A percentile compares a stretch with the other conserved stretches of the same genome.
phyloP scores from a whole-genome alignment of 768 basidiomycete genomes.

The Trichaptum fuscoviolaceum region DNA sequence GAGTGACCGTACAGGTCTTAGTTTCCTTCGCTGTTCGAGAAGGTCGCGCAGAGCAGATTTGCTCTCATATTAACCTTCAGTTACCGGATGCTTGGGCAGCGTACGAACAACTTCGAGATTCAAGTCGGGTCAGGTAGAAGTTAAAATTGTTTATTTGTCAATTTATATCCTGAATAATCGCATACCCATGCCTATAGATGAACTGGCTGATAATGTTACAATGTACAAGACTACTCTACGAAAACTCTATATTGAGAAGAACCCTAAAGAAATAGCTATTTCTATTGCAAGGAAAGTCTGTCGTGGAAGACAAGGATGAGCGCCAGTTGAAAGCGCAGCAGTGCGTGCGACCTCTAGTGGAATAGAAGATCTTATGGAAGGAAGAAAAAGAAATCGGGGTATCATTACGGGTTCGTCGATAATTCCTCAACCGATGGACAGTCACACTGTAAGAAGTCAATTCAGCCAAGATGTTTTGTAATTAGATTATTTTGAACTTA shows the following conservation, averaged over 20 bases:
- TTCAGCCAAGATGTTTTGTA: slow-evolving; percentile 10
- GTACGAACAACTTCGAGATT: neutral
- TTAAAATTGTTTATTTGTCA: slow-evolving; percentile 5
- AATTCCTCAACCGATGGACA: slow-evolving; percentile 83
- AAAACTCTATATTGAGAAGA: neutral
- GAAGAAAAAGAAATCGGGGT: neutral
- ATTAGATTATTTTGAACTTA: slow-evolving; percentile 34
- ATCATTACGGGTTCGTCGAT: neutral
- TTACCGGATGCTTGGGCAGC: slow-evolving; percentile 32
- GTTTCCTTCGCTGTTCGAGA: slow-evolving; percentile 45
- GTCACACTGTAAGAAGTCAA: slow-evolving; percentile 52
- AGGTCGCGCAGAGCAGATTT: slow-evolving; percentile 39
- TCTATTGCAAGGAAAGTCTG: neutral
- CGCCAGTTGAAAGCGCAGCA: neutral
- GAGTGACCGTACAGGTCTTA: slow-evolving; percentile 46
- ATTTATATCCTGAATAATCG: neutral
- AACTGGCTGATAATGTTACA: neutral
- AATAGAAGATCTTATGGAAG: slow-evolving; percentile 38
- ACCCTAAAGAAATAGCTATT: neutral
- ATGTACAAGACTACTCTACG: neutral
- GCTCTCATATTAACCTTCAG: slow-evolving; percentile 39
- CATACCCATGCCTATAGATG: neutral
- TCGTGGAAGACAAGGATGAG: neutral
- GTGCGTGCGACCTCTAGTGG: slow-evolving; percentile 35
- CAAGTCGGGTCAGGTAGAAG: neutral